A percentile compares a stretch with the other conserved stretches of the same genome.
Evolutionary conservation across 306 rosid genomes (phyloP).

Genomic region (Trifolium dubium): DNA sequence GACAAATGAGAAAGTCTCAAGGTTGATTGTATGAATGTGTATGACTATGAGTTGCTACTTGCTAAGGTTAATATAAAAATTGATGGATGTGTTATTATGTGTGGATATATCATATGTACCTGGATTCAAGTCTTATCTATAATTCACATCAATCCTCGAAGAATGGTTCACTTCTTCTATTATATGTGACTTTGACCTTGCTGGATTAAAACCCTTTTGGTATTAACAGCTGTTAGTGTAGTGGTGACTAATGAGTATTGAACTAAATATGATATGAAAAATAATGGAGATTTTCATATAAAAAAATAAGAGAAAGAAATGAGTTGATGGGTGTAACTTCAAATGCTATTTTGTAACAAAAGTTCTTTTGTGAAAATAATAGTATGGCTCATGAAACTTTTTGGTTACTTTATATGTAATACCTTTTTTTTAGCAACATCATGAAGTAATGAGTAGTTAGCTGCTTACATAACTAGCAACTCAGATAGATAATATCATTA

Average conservation of each 20-base stretch:
- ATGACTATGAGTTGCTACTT: conserved; percentile 43
- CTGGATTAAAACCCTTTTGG: background rate
- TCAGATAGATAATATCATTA: too few species aligned
- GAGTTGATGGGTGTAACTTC: background rate
- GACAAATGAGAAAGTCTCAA: conserved; percentile 46
- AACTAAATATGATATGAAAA: conserved; percentile 11
- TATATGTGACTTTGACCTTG: conserved; percentile 36
- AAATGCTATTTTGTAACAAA: background rate
- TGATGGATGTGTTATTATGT: conserved; percentile 13
- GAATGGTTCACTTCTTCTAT: conserved; percentile 34
- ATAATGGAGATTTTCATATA: background rate
- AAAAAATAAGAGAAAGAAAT: background rate
- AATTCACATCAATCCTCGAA: conserved; percentile 38
- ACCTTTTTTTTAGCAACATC: background rate
- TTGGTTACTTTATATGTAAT: background rate
- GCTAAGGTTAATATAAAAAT: conserved; percentile 6
- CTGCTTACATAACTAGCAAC: background rate
- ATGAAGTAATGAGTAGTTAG: conserved; percentile 5
- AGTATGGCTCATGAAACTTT: background rate
- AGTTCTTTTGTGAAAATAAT: background rate
- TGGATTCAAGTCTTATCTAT: conserved; percentile 46
- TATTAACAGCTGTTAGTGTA: background rate
- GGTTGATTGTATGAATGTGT: conserved; percentile 36
- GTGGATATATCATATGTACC: background rate
- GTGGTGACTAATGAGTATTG: conserved; percentile 4